Percentiles rank a stretch among this genome's conserved stretches.
These are phyloP conservation scores for Cenococcum geophilum DNA, from an alignment of 495 filamentous ascomycete genomes.

Conservation along the genomic window DNA sequence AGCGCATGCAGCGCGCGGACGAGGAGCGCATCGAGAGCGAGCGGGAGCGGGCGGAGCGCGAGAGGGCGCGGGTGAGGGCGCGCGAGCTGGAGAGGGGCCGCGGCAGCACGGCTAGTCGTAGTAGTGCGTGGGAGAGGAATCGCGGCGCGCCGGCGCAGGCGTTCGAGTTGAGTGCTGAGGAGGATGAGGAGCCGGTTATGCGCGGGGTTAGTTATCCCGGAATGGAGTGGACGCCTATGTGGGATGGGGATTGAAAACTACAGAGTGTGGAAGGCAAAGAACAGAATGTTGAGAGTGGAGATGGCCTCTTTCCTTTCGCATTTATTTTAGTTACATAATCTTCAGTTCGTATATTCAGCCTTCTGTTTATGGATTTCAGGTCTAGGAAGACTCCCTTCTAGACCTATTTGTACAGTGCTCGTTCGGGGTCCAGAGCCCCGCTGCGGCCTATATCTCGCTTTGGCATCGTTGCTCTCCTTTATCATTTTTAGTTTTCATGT, in stretches of 20 bases:
- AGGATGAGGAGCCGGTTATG: constrained; percentile 32
- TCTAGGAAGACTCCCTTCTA: no score
- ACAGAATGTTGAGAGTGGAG: no score
- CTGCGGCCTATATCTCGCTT: not conserved
- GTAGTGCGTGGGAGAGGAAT: constrained; percentile 12
- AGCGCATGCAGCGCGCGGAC: constrained; percentile 20
- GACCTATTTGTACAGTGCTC: no score
- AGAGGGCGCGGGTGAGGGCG: constrained; percentile 18
- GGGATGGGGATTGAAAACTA: constrained; percentile 16
- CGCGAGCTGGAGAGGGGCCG: constrained; percentile 25
- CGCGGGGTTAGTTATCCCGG: constrained; percentile 24
- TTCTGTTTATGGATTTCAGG: no score
- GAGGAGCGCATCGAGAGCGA: constrained; percentile 15
- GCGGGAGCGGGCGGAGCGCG: constrained; percentile 20
- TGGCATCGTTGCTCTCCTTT: no score
- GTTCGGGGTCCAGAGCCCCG: not conserved
- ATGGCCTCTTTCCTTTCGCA: no score
- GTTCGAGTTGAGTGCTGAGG: constrained; percentile 28
- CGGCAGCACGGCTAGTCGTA: constrained; percentile 22
- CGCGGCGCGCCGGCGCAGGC: not conserved
- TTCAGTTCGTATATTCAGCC: no score
- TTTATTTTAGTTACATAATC: no score
- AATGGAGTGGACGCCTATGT: constrained; percentile 27
- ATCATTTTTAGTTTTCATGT: not conserved
- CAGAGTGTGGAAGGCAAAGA: no score